Evolutionary conservation across 2,329 filamentous ascomycete genomes (phyloP).

Genomic region (Stylonectria norvegica): DNA sequence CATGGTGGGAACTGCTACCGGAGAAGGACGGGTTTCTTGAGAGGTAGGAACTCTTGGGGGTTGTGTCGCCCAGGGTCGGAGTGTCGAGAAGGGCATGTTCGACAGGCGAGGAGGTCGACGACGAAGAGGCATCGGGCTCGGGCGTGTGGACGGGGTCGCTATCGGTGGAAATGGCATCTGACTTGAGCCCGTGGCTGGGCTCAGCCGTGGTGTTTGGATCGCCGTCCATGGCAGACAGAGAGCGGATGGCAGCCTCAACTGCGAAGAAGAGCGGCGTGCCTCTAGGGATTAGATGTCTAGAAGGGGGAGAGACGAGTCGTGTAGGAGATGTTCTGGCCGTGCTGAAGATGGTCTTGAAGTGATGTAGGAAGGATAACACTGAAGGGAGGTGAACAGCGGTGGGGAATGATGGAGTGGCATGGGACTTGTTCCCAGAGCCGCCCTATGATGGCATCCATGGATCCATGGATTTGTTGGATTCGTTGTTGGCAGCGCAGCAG

Average conservation of each 20-base stretch:
- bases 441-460: not conserved
- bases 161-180: slow-evolving; percentile 25
- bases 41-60: slow-evolving; percentile 51
- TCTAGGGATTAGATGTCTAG: too few relatives aligned
- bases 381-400: not conserved
- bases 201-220: slow-evolving; percentile 16
- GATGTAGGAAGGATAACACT: not conserved
- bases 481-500: too few relatives aligned
- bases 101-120: slow-evolving; percentile 41
- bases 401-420: not conserved
- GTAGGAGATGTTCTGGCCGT: too few relatives aligned
- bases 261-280: too few relatives aligned
- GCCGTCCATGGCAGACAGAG: slow-evolving; percentile 27
- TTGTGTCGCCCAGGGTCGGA: slow-evolving; percentile 46
- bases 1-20: slow-evolving; percentile 79
- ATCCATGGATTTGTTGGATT: too few relatives aligned
- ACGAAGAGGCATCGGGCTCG: slow-evolving; percentile 37
- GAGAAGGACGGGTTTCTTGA: slow-evolving; percentile 80
- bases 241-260: too few relatives aligned
- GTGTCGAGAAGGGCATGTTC: slow-evolving; percentile 47
- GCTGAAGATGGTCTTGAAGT: too few relatives aligned
- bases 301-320: too few relatives aligned
- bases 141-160: slow-evolving; percentile 42
- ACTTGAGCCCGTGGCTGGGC: slow-evolving; percentile 15
- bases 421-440: not conserved